Evolutionary conservation across 2,329 filamentous ascomycete species (phyloP), one percentile per base, ranked within the genome.

Genomic region (Cordyceps cateniannulata): DNA sequence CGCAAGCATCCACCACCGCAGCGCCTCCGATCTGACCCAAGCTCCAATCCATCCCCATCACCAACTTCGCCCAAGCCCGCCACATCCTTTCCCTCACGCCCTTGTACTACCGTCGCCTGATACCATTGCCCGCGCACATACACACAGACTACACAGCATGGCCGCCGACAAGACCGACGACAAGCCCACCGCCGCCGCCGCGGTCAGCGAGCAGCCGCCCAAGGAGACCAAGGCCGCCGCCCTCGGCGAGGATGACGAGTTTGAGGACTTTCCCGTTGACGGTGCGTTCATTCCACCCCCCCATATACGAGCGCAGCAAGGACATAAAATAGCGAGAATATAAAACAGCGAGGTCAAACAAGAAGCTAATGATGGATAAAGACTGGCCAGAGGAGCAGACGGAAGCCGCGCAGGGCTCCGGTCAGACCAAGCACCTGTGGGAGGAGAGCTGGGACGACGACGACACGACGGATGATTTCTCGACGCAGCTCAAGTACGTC

Each of bases 361-460:
- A 35, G n/a, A n/a, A 56, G 54, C 54, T 57, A 49, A 53, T 8
- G 24, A 49, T 32, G 3, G n/a, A 53, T 12, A 22, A 64, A 96
- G 95, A 98, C 77, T 99, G 95, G 95, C 82, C 87, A 58, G 87
- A 92, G 74, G 91, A 96, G 72, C 93, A 96, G 72, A 91, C 91
- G 63, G 91, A 97, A 72, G 88, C 87, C 60, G 89, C 89, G 61
- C 81, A 83, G 69, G 85, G 81, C 63, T 85, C 79, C 68, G 87
- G 87, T 70, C 85, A 87, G 63, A 81, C 80, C 65, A 78, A 83
- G 73, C 93, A 98, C 78, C 81, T 99, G 59, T 99, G 95, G 95
- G 95, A 99, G 77, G 95, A 99, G 82, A 97, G 92, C 81, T 99
- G 95, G 95, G 95, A 99, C 72, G 95, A 99, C 71, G 93, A 98